These are phyloP conservation scores for Exserohilum rostratum DNA, from an alignment of 2,329 filamentous ascomycete species.

Conservation along the genomic window DNA sequence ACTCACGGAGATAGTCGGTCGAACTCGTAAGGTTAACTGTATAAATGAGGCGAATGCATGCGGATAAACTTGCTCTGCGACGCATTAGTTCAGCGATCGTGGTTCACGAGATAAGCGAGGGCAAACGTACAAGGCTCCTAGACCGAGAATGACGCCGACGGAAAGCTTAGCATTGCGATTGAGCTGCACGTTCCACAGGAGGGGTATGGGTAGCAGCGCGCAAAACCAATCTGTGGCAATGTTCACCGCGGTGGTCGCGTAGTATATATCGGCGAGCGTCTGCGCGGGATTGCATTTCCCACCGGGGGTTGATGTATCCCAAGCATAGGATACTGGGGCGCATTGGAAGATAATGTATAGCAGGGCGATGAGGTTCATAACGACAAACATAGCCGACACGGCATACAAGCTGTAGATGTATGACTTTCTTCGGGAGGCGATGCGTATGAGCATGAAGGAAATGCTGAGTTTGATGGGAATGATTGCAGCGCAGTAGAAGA, in stretches of 20 bases:
- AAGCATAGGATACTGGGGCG: slow-evolving; percentile 10
- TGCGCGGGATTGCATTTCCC: slow-evolving; percentile 12
- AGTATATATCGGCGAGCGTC: slow-evolving; percentile 12
- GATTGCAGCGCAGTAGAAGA: slow-evolving; percentile 12
- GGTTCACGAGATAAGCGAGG: slow-evolving; percentile 5
- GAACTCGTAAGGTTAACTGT: slow-evolving; percentile 11
- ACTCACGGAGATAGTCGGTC: slow-evolving; percentile 11
- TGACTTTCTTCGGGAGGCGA: slow-evolving; percentile 4
- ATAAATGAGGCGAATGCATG: slow-evolving; percentile 13
- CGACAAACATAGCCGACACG: slow-evolving; percentile 11
- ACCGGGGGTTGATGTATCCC: slow-evolving; percentile 12
- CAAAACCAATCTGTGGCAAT: slow-evolving; percentile 17
- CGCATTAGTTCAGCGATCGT: slow-evolving; percentile 5
- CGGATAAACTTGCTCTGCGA: slow-evolving; percentile 11
- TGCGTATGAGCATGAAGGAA: slow-evolving; percentile 14
- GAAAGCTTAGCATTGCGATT: slow-evolving; percentile 16
- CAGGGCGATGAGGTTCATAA: slow-evolving; percentile 14
- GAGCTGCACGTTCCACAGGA: slow-evolving; percentile 14
- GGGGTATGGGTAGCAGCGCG: slow-evolving; percentile 11
- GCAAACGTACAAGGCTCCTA: slow-evolving; percentile 14
- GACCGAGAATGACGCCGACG: slow-evolving; percentile 14
- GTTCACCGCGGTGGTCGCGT: slow-evolving; percentile 12
- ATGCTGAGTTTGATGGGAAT: slow-evolving; percentile 16
- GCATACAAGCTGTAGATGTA: slow-evolving; percentile 11
- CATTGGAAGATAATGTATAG: slow-evolving; percentile 15